Base-by-base conservation (phyloP, 202 grass and related monocot species). In the Eragrostis tef region DNA sequence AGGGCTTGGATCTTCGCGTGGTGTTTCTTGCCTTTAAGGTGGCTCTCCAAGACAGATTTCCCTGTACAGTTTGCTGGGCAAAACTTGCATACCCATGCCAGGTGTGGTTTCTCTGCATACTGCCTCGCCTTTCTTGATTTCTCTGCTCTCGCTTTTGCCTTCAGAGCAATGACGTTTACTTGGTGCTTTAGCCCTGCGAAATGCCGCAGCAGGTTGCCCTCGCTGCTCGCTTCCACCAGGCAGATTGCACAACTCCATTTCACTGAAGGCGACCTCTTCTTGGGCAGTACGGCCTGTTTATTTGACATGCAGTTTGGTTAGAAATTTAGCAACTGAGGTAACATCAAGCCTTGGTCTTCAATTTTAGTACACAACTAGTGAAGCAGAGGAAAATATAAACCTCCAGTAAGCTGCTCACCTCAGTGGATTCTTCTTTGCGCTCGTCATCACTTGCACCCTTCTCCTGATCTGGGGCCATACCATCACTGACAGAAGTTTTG, bases 191-290 rank as follows among this genome's bases (percentile, higher is more conserved):
- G 73, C 57, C 82, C 87, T 25, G 72, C 78, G 59, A 53, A 60
- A 58, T 86, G 87, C 27, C 73, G 42, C 14, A 31, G 62, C n/a
- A 84, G 13, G 81, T 15, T 50, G 11, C 70, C 48, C 48, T 85
- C 82, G n/a, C 22, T 54, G 25, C 48, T 39, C 24, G 49, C 59
- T 60, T 22, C 12, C 17, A 81, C 72, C 41, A 58, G 39, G 72
- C 87, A 89, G 27, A 86, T 31, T 20, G 16, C 13, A 25, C 83
- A 89, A 14, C 13, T 82, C 82, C 82, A 89, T 67, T 21, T 85
- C 27, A 29, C 56, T 39, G 7, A 59, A 26, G 46, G 26, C 1
- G 20, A 4, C 5, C 41, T 27, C 43, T 64, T 64, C 21, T 56
- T n/a, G 1, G 47, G 5, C 50, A 31, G 19, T 41, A 20, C 6